Conservation (phyloP, 495 filamentous ascomycete species). For the Trichoderma virens region DNA sequence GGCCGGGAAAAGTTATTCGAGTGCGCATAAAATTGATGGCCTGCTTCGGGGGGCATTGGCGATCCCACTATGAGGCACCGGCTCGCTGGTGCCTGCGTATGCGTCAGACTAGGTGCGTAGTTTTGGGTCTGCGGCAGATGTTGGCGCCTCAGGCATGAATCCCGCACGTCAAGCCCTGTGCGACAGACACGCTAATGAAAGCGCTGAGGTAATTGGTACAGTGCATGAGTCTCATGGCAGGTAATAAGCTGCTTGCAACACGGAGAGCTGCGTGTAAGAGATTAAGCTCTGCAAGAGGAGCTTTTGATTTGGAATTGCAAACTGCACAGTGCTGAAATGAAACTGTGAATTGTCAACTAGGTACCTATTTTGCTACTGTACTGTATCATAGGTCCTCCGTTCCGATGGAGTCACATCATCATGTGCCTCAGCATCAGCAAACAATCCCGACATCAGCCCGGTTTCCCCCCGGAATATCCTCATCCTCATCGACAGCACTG, state of each 20-base stretch:
- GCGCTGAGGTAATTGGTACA: not conserved
- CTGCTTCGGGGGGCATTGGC: constrained; percentile 4
- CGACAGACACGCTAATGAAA: not conserved
- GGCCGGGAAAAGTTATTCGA: constrained; percentile 1
- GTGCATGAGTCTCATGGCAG: no score
- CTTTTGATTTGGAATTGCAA: no score
- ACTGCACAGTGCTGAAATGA: no score
- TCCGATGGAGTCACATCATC: no score
- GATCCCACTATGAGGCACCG: constrained; percentile 1
- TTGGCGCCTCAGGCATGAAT: not conserved
- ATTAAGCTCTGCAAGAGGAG: no score
- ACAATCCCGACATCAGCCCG: no score
- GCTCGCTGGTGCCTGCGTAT: constrained; percentile 1
- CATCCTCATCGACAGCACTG: not conserved
- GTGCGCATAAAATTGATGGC: not conserved
- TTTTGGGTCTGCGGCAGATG: not conserved
- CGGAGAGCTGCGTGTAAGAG: not conserved
- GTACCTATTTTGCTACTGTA: no score
- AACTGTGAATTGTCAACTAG: no score
- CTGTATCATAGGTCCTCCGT: no score
- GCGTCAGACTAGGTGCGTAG: not conserved
- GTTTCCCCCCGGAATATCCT: no score
- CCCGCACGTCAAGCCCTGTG: not conserved
- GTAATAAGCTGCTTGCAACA: no score
- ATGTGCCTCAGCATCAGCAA: no score